phyloP scores from a whole-genome alignment of 371 early-diverging fungal species.

The Parasitella parasitica region DNA sequence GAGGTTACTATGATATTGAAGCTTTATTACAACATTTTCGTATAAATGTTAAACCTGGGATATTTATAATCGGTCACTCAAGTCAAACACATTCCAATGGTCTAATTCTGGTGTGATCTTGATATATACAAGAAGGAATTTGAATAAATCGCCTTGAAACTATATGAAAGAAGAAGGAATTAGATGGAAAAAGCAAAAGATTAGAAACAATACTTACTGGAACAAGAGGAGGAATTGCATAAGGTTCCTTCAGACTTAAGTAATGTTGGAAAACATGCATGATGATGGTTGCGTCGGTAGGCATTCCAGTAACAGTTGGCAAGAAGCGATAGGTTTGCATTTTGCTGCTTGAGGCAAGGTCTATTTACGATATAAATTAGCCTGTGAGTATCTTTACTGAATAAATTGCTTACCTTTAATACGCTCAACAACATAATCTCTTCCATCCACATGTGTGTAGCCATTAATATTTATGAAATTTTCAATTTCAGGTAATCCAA shows the following conservation, averaged over 20 bases:
- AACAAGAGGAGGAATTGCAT: conserved; percentile 21
- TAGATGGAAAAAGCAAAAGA: background rate
- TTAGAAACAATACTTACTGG: conserved; percentile 8
- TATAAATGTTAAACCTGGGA: background rate
- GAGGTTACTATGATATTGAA: background rate
- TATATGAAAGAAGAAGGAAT: background rate
- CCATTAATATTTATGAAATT: conserved; percentile 7
- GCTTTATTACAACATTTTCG: background rate
- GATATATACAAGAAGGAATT: conserved; percentile 18
- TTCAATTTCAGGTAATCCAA: conserved; percentile 10
- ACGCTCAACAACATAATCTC: conserved; percentile 15
- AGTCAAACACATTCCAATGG: background rate
- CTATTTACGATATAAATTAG: background rate
- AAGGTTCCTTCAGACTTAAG: conserved; percentile 11
- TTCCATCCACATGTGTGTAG: conserved; percentile 18
- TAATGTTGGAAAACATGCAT: conserved; percentile 11
- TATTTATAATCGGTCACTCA: background rate
- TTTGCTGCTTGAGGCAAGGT: conserved; percentile 9
- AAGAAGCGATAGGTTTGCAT: conserved; percentile 51
- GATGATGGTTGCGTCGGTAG: conserved; percentile 16
- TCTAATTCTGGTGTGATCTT: conserved; percentile 24
- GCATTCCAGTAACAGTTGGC: conserved; percentile 39
- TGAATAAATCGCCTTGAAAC: conserved; percentile 17
- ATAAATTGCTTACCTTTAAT: conserved; percentile 34
- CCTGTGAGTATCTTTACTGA: background rate